Conservation (phyloP, 352 stramenopile species). For the Phytophthora sojae region DNA sequence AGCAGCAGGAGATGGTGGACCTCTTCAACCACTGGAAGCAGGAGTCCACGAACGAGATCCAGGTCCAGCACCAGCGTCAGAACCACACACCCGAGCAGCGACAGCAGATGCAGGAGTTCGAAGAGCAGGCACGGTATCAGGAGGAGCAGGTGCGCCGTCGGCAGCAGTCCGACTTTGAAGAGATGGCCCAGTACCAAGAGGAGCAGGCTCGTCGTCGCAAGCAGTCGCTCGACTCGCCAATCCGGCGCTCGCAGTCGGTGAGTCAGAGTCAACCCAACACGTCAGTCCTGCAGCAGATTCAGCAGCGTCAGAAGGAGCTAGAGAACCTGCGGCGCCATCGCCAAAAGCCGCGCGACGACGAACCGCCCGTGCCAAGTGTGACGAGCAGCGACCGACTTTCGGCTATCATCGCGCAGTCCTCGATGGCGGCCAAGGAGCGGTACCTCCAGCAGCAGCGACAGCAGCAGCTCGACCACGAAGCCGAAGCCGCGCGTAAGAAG, state of each 20-base stretch:
- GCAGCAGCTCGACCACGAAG: constrained; percentile 39
- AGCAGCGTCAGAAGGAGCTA: constrained; percentile 42
- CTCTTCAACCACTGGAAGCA: constrained; percentile 43
- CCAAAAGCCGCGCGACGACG: constrained; percentile 33
- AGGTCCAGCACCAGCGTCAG: constrained; percentile 21
- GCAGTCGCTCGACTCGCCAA: constrained; percentile 20
- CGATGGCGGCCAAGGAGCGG: constrained; percentile 40
- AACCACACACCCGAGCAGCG: constrained; percentile 20
- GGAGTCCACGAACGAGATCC: constrained; percentile 38
- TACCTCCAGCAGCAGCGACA: constrained; percentile 47
- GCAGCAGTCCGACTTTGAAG: constrained; percentile 40
- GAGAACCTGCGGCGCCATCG: constrained; percentile 32
- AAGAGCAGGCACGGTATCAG: constrained; percentile 40
- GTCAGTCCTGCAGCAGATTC: constrained; percentile 41
- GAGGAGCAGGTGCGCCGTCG: constrained; percentile 38
- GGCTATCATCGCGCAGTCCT: constrained; percentile 25
- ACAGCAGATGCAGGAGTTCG: constrained; percentile 36
- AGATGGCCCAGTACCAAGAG: constrained; percentile 38
- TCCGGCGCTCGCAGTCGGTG: constrained; percentile 14
- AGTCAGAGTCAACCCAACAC: constrained; percentile 18
- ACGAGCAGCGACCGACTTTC: constrained; percentile 24
- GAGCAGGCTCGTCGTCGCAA: constrained; percentile 38
- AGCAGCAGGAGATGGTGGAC: constrained; percentile 48
- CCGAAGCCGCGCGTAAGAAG: constrained; percentile 16
- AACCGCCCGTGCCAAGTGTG: constrained; percentile 26